A percentile compares a stretch with the other conserved stretches of the same genome.
These are phyloP conservation scores for Quercus alba DNA, from an alignment of 306 rosid genomes.

Conservation along the genomic window DNA sequence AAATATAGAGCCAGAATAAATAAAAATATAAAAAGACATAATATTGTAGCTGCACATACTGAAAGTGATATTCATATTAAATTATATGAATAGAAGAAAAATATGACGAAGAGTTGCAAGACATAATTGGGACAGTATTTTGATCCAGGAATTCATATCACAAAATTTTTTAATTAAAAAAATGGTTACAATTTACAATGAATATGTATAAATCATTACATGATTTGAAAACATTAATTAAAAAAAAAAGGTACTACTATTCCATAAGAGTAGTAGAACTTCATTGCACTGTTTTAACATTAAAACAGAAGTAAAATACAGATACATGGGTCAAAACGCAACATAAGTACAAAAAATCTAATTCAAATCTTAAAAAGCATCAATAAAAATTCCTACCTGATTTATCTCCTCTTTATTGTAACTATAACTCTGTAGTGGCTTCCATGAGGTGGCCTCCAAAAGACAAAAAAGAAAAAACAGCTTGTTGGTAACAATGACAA, in stretches of 20 bases:
- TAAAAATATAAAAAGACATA: background rate
- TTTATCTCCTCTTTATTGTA: constrained; percentile 93
- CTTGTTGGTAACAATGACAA: background rate
- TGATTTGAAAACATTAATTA: background rate
- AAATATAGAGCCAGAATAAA: background rate
- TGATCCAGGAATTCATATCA: background rate
- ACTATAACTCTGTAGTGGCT: constrained; percentile 61
- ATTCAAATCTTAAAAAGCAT: constrained; percentile 9
- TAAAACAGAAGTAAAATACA: constrained; percentile 13
- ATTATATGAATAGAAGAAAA: background rate
- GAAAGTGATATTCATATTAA: background rate
- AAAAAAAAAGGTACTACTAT: background rate
- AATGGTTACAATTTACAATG: background rate
- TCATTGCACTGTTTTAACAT: background rate
- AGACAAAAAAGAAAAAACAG: constrained; percentile 5
- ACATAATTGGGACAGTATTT: background rate
- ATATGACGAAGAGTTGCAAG: background rate
- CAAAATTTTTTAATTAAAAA: background rate
- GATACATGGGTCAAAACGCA: constrained; percentile 9
- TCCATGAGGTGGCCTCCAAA: constrained; percentile 59
- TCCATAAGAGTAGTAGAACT: background rate
- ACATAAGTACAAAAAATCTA: background rate
- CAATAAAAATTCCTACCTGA: constrained; percentile 49
- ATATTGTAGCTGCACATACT: background rate
- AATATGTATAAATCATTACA: background rate